Evolutionary conservation across 2,329 filamentous ascomycete species (phyloP).

Genomic region (Coniella vitis): DNA sequence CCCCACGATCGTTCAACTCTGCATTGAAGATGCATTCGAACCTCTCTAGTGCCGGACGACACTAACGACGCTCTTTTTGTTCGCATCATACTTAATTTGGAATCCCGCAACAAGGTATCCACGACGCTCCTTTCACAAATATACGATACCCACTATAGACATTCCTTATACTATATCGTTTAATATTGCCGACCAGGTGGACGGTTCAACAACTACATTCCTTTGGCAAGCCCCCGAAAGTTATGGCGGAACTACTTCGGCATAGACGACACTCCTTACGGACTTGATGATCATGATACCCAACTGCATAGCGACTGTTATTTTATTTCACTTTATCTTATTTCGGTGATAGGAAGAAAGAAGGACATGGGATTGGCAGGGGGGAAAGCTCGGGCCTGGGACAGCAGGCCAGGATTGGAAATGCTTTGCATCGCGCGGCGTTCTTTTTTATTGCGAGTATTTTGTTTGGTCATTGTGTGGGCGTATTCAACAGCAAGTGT

Average conservation of each 20-base stretch:
- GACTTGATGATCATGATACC: conserved; percentile 36
- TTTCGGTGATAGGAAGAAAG: neutral
- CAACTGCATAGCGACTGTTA: conserved; percentile 52
- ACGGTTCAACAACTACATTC: conserved; percentile 28
- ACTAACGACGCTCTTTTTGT: conserved; percentile 25
- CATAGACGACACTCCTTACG: conserved; percentile 41
- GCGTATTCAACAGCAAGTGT: neutral
- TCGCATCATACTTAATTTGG: conserved; percentile 20
- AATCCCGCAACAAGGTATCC: conserved; percentile 17
- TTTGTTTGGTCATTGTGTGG: neutral
- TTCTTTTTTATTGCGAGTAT: conserved; percentile 3
- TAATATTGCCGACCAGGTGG: conserved; percentile 18
- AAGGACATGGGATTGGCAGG: neutral
- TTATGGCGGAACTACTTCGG: conserved; percentile 29
- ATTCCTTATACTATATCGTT: conserved; percentile 29
- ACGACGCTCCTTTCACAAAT: conserved; percentile 27
- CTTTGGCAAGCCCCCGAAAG: conserved; percentile 22
- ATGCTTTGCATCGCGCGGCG: conserved; percentile 15
- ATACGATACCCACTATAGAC: conserved; percentile 38
- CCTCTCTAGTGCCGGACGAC: conserved; percentile 23
- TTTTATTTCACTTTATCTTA: conserved; percentile 15
- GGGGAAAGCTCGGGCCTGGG: conserved; percentile 2
- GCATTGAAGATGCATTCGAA: conserved; percentile 19
- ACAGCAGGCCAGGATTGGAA: neutral
- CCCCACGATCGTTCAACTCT: conserved; percentile 23